Percentiles rank a stretch among this genome's conserved stretches.
Evolutionary conservation across 805 yeast species (phyloP).

Genomic region (Saturnispora quitensis): DNA sequence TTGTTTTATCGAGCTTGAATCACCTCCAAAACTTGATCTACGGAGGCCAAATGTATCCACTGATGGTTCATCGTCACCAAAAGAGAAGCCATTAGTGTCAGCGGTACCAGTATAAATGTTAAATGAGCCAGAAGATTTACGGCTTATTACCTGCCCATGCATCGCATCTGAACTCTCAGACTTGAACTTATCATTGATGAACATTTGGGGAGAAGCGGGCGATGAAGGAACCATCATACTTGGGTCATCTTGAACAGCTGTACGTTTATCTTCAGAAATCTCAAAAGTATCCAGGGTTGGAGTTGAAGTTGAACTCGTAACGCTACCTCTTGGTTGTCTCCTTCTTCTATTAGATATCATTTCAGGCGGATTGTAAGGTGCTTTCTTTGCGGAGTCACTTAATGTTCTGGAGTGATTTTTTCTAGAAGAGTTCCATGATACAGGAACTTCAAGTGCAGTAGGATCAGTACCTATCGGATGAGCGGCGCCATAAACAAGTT

Average conservation of each 20-base stretch:
- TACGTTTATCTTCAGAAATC: background rate
- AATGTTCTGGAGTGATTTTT: background rate
- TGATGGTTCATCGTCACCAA: background rate
- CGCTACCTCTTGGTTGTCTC: slow-evolving; percentile 2
- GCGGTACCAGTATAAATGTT: slow-evolving; percentile 7
- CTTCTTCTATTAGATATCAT: slow-evolving; percentile 54
- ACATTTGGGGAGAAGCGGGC: slow-evolving; percentile 20
- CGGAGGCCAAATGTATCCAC: background rate
- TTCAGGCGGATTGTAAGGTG: slow-evolving; percentile 40
- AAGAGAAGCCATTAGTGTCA: slow-evolving; percentile 3
- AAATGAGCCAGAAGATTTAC: slow-evolving; percentile 4
- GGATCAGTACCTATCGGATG: background rate
- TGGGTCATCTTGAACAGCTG: slow-evolving; percentile 2
- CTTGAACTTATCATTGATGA: slow-evolving; percentile 19
- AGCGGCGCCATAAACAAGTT: background rate
- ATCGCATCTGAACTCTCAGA: background rate
- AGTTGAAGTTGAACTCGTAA: background rate
- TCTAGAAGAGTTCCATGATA: background rate
- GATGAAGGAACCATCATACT: slow-evolving; percentile 1
- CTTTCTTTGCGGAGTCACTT: slow-evolving; percentile 6
- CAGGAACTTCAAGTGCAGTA: background rate
- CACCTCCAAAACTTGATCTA: background rate
- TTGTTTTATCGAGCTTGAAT: background rate
- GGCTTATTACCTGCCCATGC: background rate
- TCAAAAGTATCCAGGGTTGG: slow-evolving; percentile 1